Conservation (phyloP, 1,284 basidiomycete species). For the Hypsizygus ulmarius region DNA sequence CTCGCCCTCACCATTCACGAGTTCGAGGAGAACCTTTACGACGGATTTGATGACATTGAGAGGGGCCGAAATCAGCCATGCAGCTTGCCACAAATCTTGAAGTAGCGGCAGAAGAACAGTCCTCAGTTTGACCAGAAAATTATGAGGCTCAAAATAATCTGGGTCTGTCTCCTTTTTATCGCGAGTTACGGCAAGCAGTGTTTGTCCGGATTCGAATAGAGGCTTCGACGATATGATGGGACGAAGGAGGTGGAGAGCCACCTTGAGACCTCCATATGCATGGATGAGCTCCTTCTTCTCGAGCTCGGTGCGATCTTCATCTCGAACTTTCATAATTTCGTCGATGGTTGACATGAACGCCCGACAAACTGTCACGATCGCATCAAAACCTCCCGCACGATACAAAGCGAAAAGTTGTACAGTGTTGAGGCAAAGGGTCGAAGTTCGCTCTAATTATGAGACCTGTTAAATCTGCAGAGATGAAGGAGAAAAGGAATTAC, state of each 20-base stretch:
- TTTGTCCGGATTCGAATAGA: constrained; percentile 85
- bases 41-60: constrained; percentile 71
- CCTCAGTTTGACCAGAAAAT: constrained; percentile 84
- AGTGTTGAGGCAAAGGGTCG: constrained; percentile 77
- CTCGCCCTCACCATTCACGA: constrained; percentile 83
- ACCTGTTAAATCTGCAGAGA: constrained; percentile 12
- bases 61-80: constrained; percentile 80
- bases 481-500: constrained; percentile 40
- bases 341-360: constrained; percentile 60
- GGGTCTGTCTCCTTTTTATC: constrained; percentile 76
- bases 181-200: constrained; percentile 65
- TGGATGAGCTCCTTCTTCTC: constrained; percentile 67
- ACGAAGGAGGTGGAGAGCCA: constrained; percentile 76
- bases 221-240: constrained; percentile 79
- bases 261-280: constrained; percentile 79
- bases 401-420: constrained; percentile 78
- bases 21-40: constrained; percentile 77
- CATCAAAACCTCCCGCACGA: constrained; percentile 69
- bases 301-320: constrained; percentile 55
- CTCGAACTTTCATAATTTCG: constrained; percentile 42
- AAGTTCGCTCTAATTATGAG: constrained; percentile 59
- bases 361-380: constrained; percentile 61
- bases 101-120: constrained; percentile 69
- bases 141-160: constrained; percentile 81
- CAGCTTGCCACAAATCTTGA: constrained; percentile 75